Evolutionary conservation across 2,329 filamentous ascomycete species (phyloP).

Genomic region (Phyllosticta citrichinensis): DNA sequence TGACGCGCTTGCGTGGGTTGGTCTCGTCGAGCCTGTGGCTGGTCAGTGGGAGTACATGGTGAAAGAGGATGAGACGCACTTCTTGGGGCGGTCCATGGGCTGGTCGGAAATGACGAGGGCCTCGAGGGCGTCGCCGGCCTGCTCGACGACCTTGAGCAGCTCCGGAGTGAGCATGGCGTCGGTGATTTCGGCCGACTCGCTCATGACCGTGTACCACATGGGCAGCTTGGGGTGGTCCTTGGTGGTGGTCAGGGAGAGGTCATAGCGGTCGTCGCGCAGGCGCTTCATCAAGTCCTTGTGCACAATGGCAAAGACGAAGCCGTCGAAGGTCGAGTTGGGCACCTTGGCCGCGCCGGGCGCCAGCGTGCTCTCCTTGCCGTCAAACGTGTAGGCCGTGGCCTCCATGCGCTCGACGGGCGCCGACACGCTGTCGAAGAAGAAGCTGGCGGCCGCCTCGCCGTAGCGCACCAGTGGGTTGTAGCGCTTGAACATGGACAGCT

Average conservation of each 20-base stretch:
- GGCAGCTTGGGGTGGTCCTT: conserved; percentile 90
- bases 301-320: conserved; percentile 89
- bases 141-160: conserved; percentile 65
- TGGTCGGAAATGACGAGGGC: conserved; percentile 86
- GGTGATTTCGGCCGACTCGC: conserved; percentile 89
- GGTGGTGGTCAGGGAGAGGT: conserved; percentile 82
- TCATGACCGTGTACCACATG: conserved; percentile 87
- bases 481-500: conserved; percentile 69
- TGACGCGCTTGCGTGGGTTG: conserved; percentile 73
- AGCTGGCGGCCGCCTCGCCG: conserved; percentile 59
- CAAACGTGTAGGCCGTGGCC: conserved; percentile 75
- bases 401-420: conserved; percentile 64
- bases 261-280: conserved; percentile 86
- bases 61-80: conserved; percentile 44
- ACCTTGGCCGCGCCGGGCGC: conserved; percentile 53
- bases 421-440: conserved; percentile 71
- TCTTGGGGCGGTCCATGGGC: conserved; percentile 74
- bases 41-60: conserved; percentile 9
- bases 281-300: conserved; percentile 91
- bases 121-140: conserved; percentile 66
- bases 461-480: conserved; percentile 66
- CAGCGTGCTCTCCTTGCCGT: conserved; percentile 76
- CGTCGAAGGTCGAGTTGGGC: conserved; percentile 60
- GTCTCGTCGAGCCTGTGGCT: conserved; percentile 66
- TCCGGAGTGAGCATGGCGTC: conserved; percentile 81